Evolutionary conservation across 345 rosid species (phyloP).

Genomic region (Ailanthus altissimus): DNA sequence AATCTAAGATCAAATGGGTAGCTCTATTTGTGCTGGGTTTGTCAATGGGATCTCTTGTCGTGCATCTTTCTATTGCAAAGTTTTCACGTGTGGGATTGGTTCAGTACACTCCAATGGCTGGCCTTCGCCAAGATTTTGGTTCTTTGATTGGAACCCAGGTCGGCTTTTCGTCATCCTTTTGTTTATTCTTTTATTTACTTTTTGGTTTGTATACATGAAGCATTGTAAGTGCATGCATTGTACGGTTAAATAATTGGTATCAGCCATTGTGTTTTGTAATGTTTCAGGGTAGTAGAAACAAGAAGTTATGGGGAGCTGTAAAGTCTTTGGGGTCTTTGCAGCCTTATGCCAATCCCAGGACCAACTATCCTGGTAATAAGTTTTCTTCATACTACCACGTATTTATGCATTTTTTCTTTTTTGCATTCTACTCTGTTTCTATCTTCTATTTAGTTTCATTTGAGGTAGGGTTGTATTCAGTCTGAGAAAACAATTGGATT

Average conservation of each 20-base stretch:
- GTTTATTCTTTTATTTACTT: conserved; percentile 1
- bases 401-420: background rate
- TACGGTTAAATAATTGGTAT: conserved; percentile 1
- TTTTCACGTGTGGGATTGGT: conserved; percentile 56
- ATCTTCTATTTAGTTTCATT: background rate
- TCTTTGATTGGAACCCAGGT: conserved; percentile 49
- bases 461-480: background rate
- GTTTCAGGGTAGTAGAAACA: conserved; percentile 56
- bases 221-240: background rate
- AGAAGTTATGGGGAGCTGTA: conserved; percentile 78
- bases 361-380: conserved; percentile 63
- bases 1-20: conserved; percentile 89
- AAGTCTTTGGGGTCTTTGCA: conserved; percentile 72
- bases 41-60: conserved; percentile 75
- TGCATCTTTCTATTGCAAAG: conserved; percentile 83
- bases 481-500: background rate
- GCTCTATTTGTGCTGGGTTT: conserved; percentile 68
- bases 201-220: background rate
- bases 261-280: conserved; percentile 17
- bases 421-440: background rate
- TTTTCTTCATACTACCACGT: conserved; percentile 20
- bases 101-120: conserved; percentile 53
- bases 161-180: background rate
- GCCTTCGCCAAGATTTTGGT: conserved; percentile 52
- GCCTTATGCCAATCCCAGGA: conserved; percentile 93